phyloP scores from a whole-genome alignment of 2,329 filamentous ascomycete species.

The Ophiostoma himal-ulmi region DNA sequence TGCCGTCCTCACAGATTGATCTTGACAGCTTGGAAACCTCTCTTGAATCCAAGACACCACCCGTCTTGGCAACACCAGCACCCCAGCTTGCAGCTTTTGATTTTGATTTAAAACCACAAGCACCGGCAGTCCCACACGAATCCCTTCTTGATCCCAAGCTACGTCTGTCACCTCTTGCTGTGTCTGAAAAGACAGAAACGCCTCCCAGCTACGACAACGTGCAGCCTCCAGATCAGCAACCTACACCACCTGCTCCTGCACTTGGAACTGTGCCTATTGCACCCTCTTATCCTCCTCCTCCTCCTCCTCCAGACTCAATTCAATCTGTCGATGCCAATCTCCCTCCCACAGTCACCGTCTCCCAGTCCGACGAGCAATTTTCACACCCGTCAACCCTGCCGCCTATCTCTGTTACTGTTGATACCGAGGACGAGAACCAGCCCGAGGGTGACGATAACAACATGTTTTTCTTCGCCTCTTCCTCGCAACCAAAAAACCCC shows the following conservation, averaged over 20 bases:
- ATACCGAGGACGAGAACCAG: not conserved
- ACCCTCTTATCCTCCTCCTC: not conserved
- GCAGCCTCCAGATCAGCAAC: conserved; percentile 10
- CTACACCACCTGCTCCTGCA: not conserved
- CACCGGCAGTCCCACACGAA: not conserved
- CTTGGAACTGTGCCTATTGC: not conserved
- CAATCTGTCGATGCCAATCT: not conserved
- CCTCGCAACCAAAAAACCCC: conserved; percentile 11
- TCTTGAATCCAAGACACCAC: not conserved
- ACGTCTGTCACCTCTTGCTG: not conserved
- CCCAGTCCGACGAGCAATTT: not conserved
- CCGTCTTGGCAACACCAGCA: not conserved
- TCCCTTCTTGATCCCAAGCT: not conserved
- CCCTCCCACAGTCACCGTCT: not conserved
- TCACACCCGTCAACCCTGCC: not conserved
- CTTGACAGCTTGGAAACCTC: not conserved
- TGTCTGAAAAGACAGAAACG: conserved; percentile 9
- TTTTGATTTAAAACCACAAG: not conserved
- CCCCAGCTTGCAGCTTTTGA: not conserved
- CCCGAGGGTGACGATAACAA: not conserved
- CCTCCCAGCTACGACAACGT: conserved; percentile 19
- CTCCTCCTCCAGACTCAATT: not conserved
- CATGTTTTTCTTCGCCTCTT: conserved; percentile 14
- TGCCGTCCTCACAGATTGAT: not conserved
- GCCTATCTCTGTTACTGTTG: not conserved